A percentile compares a stretch with the other conserved stretches of the same genome.
These are phyloP conservation scores for Tritrichomonas foetus DNA, from an alignment of 208 protist genomes.

Conservation along the genomic window DNA sequence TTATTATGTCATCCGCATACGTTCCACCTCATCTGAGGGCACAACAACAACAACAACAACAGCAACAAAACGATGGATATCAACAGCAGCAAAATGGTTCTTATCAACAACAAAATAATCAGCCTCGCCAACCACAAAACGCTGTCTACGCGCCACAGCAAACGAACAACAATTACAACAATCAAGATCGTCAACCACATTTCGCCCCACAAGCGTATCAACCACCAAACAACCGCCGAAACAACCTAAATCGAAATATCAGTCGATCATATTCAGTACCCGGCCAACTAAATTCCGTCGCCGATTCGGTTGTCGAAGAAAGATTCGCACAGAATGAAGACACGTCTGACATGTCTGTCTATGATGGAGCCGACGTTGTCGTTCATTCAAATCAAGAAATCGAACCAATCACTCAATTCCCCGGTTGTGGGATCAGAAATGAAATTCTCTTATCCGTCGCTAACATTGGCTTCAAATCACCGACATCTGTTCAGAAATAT, in stretches of 20 bases:
- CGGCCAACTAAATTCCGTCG: background rate
- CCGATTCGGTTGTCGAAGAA: background rate
- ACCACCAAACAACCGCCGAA: background rate
- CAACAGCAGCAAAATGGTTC: too few relatives aligned
- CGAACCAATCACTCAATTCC: background rate
- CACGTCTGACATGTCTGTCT: background rate
- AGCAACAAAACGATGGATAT: background rate
- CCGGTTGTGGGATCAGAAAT: background rate
- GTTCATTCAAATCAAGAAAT: background rate
- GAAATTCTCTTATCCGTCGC: background rate
- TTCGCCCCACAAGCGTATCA: background rate
- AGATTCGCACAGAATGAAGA: background rate
- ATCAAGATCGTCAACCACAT: background rate
- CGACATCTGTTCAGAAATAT: slow-evolving; percentile 26
- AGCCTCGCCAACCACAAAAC: background rate
- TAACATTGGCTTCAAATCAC: background rate
- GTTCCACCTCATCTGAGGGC: background rate
- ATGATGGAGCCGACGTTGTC: background rate
- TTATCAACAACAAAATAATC: too few relatives aligned
- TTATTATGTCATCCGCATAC: background rate
- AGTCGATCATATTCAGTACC: background rate
- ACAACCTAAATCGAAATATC: background rate
- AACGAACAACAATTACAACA: background rate
- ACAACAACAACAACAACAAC: background rate
- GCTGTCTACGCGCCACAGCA: background rate